These are phyloP conservation scores for Spizellomyces sp. DNA, from an alignment of 192 early-diverging fungal genomes.

Conservation along the genomic window DNA sequence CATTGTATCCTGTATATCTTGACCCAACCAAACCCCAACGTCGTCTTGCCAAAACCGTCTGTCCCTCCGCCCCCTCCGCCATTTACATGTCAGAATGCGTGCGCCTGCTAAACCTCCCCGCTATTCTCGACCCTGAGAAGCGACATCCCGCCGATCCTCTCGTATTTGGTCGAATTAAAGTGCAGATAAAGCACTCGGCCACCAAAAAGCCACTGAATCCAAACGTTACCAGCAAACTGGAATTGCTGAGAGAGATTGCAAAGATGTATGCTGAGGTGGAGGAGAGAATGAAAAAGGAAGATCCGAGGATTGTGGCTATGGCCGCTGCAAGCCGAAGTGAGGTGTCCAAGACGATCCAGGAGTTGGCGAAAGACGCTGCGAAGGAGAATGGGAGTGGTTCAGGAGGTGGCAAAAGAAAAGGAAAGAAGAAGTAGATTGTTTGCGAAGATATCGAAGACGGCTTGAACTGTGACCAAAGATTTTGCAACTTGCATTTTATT, in stretches of 20 bases:
- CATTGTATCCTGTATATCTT: slow-evolving; percentile 46
- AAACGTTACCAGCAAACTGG: slow-evolving; percentile 26
- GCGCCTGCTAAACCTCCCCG: slow-evolving; percentile 26
- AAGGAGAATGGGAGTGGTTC: not conserved
- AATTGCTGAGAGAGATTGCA: slow-evolving; percentile 37
- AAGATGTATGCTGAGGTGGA: slow-evolving; percentile 20
- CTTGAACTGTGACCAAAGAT: no score
- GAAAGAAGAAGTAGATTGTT: slow-evolving; percentile 33
- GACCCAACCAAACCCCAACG: slow-evolving; percentile 29
- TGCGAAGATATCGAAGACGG: no score
- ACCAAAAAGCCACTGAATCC: slow-evolving; percentile 21
- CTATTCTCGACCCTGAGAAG: slow-evolving; percentile 36
- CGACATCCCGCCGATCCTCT: slow-evolving; percentile 52
- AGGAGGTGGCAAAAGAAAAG: slow-evolving; percentile 31
- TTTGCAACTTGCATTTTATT: no score
- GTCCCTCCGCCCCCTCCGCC: slow-evolving; percentile 31
- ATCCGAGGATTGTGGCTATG: slow-evolving; percentile 23
- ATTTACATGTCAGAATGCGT: slow-evolving; percentile 43
- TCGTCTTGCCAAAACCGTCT: slow-evolving; percentile 7
- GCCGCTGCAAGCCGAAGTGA: slow-evolving; percentile 39
- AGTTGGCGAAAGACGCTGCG: slow-evolving; percentile 25
- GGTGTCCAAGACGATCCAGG: slow-evolving; percentile 18
- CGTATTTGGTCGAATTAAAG: slow-evolving; percentile 40
- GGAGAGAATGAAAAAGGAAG: slow-evolving; percentile 24
- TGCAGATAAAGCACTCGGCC: slow-evolving; percentile 25